These are phyloP conservation scores for Phaseolus coccineus DNA, from an alignment of 331 rosid genomes.

Conservation along the genomic window DNA sequence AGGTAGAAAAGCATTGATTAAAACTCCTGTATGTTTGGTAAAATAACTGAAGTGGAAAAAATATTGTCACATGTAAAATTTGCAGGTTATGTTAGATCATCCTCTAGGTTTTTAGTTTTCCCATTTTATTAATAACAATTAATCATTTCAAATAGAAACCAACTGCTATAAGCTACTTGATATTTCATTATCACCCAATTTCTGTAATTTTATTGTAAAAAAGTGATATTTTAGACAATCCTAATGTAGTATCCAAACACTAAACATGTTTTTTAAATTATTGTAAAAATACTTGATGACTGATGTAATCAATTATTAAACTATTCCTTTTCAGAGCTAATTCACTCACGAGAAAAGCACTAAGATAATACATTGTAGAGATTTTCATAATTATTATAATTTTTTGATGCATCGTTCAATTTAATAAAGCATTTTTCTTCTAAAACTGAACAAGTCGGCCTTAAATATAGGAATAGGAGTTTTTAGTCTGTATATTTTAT, in stretches of 20 bases:
- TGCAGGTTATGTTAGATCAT: background rate
- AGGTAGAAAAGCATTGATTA: background rate
- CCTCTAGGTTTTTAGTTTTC: background rate
- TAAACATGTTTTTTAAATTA: background rate
- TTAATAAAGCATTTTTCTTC: background rate
- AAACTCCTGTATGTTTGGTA: background rate
- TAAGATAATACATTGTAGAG: background rate
- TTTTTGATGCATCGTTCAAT: background rate
- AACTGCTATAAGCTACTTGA: no score
- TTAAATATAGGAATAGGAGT: background rate
- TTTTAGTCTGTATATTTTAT: background rate
- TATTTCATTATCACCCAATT: no score
- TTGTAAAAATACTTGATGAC: background rate
- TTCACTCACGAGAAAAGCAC: background rate
- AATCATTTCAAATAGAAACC: no score
- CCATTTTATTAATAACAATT: background rate
- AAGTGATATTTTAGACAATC: background rate
- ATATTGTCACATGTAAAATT: background rate
- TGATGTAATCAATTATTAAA: background rate
- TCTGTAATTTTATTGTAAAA: background rate
- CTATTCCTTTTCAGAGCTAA: background rate
- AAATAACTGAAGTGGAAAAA: background rate
- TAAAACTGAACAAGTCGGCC: background rate
- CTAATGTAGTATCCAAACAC: background rate
- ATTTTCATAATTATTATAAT: background rate